A percentile compares a stretch with the other conserved stretches of the same genome.
These are phyloP conservation scores for Vicia sativa DNA, from an alignment of 306 rosid species.

Conservation along the genomic window DNA sequence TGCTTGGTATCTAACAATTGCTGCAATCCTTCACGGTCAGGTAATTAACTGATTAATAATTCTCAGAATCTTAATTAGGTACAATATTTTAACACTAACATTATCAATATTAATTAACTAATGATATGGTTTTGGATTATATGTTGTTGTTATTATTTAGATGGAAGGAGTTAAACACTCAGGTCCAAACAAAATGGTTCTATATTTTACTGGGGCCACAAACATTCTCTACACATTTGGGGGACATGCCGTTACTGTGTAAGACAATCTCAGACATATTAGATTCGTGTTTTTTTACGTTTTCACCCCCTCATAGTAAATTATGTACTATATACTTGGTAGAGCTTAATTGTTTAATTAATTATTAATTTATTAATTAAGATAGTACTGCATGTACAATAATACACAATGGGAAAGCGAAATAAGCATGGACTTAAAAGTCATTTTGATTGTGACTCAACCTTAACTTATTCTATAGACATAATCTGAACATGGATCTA, in stretches of 20 bases:
- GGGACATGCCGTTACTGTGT: slow-evolving; percentile 99
- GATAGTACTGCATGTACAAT: background rate
- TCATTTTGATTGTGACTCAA: slow-evolving; percentile 56
- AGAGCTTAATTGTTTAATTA: background rate
- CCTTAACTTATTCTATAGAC: slow-evolving; percentile 41
- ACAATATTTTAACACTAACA: background rate
- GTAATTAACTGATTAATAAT: slow-evolving; percentile 36
- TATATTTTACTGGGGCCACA: slow-evolving; percentile 98
- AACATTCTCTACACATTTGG: slow-evolving; percentile 99
- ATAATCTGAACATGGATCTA: slow-evolving; percentile 37
- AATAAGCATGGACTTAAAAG: slow-evolving; percentile 30
- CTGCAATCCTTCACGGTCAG: slow-evolving; percentile 91
- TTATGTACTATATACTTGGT: background rate
- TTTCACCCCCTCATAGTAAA: background rate
- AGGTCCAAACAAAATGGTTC: slow-evolving; percentile 85
- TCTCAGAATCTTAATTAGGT: background rate
- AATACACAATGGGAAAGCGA: slow-evolving; percentile 30
- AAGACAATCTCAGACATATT: slow-evolving; percentile 50
- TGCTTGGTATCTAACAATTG: slow-evolving; percentile 94
- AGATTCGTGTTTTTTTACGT: slow-evolving; percentile 42
- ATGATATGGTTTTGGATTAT: background rate
- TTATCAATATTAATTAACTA: slow-evolving; percentile 4
- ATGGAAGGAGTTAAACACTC: slow-evolving; percentile 93
- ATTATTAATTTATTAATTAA: slow-evolving; percentile 1
- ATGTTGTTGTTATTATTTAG: slow-evolving; percentile 41